These are phyloP conservation scores for Carex pumila DNA, from an alignment of 176 grass and related monocot species.

Conservation along the genomic window DNA sequence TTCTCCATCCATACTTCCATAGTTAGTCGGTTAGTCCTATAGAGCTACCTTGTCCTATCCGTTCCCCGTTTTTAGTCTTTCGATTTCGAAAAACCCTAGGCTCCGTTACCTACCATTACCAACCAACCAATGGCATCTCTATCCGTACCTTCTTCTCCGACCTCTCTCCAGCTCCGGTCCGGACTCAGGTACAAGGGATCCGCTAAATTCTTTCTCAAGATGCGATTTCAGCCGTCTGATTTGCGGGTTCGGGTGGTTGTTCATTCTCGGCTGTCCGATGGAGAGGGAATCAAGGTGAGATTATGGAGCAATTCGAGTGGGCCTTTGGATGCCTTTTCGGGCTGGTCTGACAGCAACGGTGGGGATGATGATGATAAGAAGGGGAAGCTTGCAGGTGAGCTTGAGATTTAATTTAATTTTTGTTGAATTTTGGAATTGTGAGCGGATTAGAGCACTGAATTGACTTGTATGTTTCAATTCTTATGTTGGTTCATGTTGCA, in stretches of 20 bases:
- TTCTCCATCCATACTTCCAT: not conserved
- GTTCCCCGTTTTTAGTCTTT: not conserved
- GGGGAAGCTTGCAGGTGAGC: slow-evolving; percentile 18
- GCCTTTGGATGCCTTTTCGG: slow-evolving; percentile 51
- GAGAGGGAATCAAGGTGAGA: not conserved
- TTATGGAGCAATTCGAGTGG: not conserved
- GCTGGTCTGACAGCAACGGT: slow-evolving; percentile 39
- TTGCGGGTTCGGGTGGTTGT: not conserved
- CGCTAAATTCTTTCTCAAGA: not conserved
- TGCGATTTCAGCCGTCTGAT: slow-evolving; percentile 9
- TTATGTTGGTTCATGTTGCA: not conserved
- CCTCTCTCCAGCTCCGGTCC: slow-evolving; percentile 18
- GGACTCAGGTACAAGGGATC: slow-evolving; percentile 4
- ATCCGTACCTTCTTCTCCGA: not conserved
- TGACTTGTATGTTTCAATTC: not conserved
- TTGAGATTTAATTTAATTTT: not conserved
- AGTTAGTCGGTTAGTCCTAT: not conserved
- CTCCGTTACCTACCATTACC: too few relatives aligned
- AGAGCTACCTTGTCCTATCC: not conserved
- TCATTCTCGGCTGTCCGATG: not conserved
- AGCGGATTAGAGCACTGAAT: not conserved
- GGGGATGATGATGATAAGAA: not conserved
- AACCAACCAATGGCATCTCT: not conserved
- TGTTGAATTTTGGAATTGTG: not conserved
- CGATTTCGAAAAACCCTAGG: not conserved